Percentiles rank a stretch among this genome's conserved stretches.
phyloP scores from a whole-genome alignment of 1,284 basidiomycete genomes.

The Ustilago nuda region DNA sequence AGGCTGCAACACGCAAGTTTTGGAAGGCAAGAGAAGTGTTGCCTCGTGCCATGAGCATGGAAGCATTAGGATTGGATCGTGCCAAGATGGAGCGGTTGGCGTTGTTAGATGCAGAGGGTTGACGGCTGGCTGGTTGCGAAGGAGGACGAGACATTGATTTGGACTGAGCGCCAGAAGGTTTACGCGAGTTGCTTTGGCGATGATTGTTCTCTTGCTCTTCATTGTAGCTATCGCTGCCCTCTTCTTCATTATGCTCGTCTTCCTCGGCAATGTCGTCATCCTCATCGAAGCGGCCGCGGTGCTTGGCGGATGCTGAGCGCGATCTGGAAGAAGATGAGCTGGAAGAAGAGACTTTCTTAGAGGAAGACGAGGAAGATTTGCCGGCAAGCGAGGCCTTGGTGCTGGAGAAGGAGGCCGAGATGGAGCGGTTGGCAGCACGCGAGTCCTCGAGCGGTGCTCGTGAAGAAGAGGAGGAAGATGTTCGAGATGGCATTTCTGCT shows the following conservation, averaged over 20 bases:
- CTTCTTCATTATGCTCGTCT: constrained; percentile 24
- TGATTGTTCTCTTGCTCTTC: constrained; percentile 26
- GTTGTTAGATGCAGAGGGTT: constrained; percentile 39
- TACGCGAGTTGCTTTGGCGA: constrained; percentile 18
- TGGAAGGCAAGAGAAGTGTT: constrained; percentile 49
- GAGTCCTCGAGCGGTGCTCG: constrained; percentile 44
- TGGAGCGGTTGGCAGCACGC: constrained; percentile 44
- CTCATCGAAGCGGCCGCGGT: constrained; percentile 49
- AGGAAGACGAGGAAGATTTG: constrained; percentile 25
- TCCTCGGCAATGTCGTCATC: constrained; percentile 47
- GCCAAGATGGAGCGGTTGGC: constrained; percentile 44
- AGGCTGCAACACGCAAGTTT: constrained; percentile 44
- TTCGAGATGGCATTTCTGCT: constrained; percentile 32
- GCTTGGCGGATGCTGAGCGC: constrained; percentile 39
- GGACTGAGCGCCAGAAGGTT: constrained; percentile 22
- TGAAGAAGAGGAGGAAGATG: constrained; percentile 35
- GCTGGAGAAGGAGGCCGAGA: constrained; percentile 49
- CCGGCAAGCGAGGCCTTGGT: constrained; percentile 44
- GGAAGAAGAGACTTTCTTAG: constrained; percentile 24
- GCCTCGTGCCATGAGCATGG: constrained; percentile 33
- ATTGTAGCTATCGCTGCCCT: constrained; percentile 35
- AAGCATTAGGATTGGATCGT: constrained; percentile 45
- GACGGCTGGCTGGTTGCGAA: constrained; percentile 35
- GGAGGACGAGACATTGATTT: constrained; percentile 24
- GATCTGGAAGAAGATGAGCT: constrained; percentile 35